A percentile compares a stretch with the other conserved stretches of the same genome.
phyloP scores from a whole-genome alignment of 106 monocot species.

The Dendrobium chrysotoxum region DNA sequence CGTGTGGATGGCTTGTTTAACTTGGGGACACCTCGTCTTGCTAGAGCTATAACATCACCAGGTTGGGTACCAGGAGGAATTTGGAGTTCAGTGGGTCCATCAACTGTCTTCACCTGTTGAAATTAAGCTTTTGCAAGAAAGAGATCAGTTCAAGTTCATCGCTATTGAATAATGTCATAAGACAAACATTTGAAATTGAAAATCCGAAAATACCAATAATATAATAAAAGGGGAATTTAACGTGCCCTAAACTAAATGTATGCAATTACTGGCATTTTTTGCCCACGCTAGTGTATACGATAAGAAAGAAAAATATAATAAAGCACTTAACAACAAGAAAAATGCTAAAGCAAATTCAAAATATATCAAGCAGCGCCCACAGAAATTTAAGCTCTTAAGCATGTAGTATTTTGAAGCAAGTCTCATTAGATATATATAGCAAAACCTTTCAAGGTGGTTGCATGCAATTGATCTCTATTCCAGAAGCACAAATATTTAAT shows the following conservation, averaged over 20 bases:
- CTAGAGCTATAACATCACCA: constrained; percentile 80
- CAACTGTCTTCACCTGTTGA: constrained; percentile 91
- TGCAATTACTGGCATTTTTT: neutral
- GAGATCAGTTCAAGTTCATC: constrained; percentile 16
- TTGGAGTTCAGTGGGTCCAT: constrained; percentile 84
- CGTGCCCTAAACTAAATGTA: neutral
- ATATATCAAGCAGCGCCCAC: neutral
- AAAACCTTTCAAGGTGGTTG: neutral
- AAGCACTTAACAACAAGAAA: neutral
- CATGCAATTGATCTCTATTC: neutral
- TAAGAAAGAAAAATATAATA: neutral
- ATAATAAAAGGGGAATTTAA: neutral
- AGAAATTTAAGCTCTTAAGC: neutral
- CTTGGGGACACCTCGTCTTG: constrained; percentile 84
- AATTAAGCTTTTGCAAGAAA: constrained; percentile 38
- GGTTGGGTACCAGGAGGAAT: constrained; percentile 96
- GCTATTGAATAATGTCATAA: neutral
- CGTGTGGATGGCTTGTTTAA: constrained; percentile 91
- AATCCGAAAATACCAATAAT: neutral
- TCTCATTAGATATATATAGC: neutral
- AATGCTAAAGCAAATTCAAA: neutral
- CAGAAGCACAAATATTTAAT: neutral
- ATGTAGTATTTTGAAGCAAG: neutral
- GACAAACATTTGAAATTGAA: neutral
- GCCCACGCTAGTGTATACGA: neutral